phyloP scores from a whole-genome alignment of 345 rosid genomes.

The Citrus glauca region DNA sequence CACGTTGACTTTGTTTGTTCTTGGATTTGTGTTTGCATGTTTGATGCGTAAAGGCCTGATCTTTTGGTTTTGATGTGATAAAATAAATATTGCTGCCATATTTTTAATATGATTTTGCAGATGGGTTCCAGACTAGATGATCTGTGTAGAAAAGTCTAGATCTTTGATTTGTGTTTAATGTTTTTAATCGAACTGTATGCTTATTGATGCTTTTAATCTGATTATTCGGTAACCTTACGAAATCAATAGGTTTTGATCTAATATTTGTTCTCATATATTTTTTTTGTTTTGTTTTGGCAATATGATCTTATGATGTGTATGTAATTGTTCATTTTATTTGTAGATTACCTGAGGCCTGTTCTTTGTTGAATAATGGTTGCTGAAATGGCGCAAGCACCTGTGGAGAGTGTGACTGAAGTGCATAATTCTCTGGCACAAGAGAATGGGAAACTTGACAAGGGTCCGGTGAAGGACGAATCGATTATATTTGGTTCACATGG shows the following conservation, averaged over 20 bases:
- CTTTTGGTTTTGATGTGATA: neutral
- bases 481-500: slow-evolving; percentile 54
- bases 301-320: neutral
- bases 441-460: slow-evolving; percentile 52
- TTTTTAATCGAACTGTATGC: neutral
- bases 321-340: neutral
- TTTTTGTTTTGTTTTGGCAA: neutral
- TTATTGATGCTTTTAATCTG: neutral
- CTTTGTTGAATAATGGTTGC: slow-evolving; percentile 53
- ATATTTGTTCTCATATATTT: neutral
- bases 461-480: slow-evolving; percentile 28
- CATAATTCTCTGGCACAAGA: slow-evolving; percentile 27
- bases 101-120: neutral
- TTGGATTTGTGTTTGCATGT: neutral
- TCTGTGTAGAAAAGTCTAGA: neutral
- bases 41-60: neutral
- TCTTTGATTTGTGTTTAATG: neutral
- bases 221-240: neutral
- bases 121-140: neutral
- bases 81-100: neutral
- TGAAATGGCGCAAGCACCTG: slow-evolving; percentile 61
- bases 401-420: slow-evolving; percentile 38
- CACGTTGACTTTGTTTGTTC: neutral
- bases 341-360: slow-evolving; percentile 16
- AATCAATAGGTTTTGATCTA: neutral